phyloP scores from a whole-genome alignment of 2,329 filamentous ascomycete genomes.

The Didymella segeticola region DNA sequence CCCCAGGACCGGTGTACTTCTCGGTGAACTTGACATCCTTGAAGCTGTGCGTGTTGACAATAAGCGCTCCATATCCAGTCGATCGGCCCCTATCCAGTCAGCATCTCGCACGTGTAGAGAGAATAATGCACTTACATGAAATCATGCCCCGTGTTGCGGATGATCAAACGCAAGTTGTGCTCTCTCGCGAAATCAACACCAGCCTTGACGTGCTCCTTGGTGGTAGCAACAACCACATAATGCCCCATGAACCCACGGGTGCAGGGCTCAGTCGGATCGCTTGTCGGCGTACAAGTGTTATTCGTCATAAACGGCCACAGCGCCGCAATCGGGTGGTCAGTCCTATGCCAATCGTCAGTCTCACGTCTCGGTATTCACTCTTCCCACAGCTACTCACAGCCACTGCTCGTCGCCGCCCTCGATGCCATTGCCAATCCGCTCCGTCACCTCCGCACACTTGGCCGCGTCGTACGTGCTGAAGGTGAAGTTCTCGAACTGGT shows the following conservation, averaged over 20 bases:
- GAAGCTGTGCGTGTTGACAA: conserved; percentile 49
- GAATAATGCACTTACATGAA: conserved; percentile 31
- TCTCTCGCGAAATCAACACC: conserved; percentile 45
- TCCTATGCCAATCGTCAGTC: conserved; percentile 22
- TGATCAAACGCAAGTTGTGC: conserved; percentile 41
- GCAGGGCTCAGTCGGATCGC: conserved; percentile 18
- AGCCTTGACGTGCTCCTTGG: conserved; percentile 40
- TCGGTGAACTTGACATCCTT: conserved; percentile 39
- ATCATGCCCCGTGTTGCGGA: conserved; percentile 47
- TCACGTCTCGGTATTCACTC: background rate
- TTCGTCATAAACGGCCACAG: conserved; percentile 46
- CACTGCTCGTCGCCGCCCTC: conserved; percentile 32
- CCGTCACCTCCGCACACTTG: conserved; percentile 35
- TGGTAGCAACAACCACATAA: conserved; percentile 45
- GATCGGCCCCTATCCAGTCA: conserved; percentile 37
- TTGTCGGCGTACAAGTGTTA: conserved; percentile 36
- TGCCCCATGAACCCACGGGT: conserved; percentile 40
- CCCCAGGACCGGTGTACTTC: conserved; percentile 40
- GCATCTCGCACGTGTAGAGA: background rate
- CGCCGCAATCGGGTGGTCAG: conserved; percentile 40
- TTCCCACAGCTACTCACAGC: conserved; percentile 28
- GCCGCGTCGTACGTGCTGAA: conserved; percentile 31
- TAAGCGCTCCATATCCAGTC: conserved; percentile 42
- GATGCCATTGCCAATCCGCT: conserved; percentile 29
- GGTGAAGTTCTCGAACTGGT: conserved; percentile 29